Evolutionary conservation across 495 filamentous ascomycete genomes (phyloP).

Genomic region (Aspergillus conjunctus): DNA sequence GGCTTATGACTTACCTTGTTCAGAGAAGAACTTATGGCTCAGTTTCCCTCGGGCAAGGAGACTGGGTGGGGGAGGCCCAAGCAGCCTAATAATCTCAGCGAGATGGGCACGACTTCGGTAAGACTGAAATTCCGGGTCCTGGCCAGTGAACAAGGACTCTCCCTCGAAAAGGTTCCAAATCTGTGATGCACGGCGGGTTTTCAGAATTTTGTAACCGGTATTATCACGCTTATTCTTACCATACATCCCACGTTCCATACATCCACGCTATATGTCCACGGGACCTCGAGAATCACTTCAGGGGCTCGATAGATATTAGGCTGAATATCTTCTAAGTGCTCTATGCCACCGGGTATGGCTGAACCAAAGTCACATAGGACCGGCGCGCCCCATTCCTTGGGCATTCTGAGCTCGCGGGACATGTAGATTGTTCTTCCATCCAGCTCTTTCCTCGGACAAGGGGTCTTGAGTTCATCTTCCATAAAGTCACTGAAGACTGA

Average conservation of each 20-base stretch:
- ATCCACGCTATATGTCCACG: conserved; percentile 45
- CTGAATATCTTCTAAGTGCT: conserved; percentile 33
- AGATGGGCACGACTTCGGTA: conserved; percentile 47
- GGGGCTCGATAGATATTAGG: conserved; percentile 46
- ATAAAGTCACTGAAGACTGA: conserved; percentile 35
- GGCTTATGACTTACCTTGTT: conserved; percentile 15
- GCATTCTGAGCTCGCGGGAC: conserved; percentile 29
- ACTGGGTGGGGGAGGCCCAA: conserved; percentile 45
- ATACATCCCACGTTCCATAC: conserved; percentile 50
- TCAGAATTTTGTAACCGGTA: background rate
- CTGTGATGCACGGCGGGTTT: conserved; percentile 18
- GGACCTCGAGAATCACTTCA: conserved; percentile 41
- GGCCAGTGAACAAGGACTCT: conserved; percentile 31
- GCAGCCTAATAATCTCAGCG: conserved; percentile 43
- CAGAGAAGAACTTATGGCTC: conserved; percentile 26
- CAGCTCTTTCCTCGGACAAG: conserved; percentile 32
- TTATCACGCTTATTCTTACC: conserved; percentile 30
- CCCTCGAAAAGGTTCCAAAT: conserved; percentile 38
- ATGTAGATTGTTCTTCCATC: conserved; percentile 34
- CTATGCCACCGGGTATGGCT: conserved; percentile 17
- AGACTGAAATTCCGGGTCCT: conserved; percentile 23
- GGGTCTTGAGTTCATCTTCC: conserved; percentile 30
- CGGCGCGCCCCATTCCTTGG: conserved; percentile 23
- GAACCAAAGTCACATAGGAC: conserved; percentile 39
- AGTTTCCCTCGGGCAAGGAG: conserved; percentile 32